Conservation (phyloP, 176 grass and related monocot genomes). For the Ananas comosus region DNA sequence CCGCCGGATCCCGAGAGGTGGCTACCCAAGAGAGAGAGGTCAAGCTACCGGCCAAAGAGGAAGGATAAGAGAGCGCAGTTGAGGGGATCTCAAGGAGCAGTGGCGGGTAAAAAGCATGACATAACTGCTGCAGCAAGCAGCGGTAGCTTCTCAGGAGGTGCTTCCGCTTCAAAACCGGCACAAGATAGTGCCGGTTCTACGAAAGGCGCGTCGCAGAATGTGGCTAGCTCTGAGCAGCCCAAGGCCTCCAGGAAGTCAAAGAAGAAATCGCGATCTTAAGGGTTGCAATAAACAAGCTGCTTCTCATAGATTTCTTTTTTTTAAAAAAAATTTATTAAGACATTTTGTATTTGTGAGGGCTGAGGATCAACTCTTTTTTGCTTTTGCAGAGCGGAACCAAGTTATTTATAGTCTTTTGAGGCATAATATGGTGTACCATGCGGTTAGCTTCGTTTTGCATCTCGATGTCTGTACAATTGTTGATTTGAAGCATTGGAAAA, state of each 20-base stretch:
- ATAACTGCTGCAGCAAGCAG: slow-evolving; percentile 17
- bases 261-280: slow-evolving; percentile 69
- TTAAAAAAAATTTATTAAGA: too few species aligned
- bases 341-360: too few species aligned
- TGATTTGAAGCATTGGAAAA: too few species aligned
- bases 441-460: too few species aligned
- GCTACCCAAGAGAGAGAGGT: slow-evolving; percentile 79
- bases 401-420: too few species aligned
- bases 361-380: too few species aligned
- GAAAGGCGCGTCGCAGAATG: slow-evolving; percentile 31
- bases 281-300: too few species aligned
- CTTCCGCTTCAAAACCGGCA: slow-evolving; percentile 25
- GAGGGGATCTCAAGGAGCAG: slow-evolving; percentile 79
- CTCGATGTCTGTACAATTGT: too few species aligned
- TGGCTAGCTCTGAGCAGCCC: slow-evolving; percentile 33
- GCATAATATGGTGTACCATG: too few species aligned
- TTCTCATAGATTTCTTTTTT: too few species aligned
- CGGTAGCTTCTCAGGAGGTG: slow-evolving; percentile 4
- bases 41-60: slow-evolving; percentile 86
- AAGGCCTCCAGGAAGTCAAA: slow-evolving; percentile 51
- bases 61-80: slow-evolving; percentile 82
- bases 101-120: slow-evolving; percentile 64
- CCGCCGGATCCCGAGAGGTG: slow-evolving; percentile 89
- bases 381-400: too few species aligned
- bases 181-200: slow-evolving; percentile 28